These are phyloP conservation scores for Urostyla sp. DNA, from an alignment of 73 alveolate genomes.

Conservation along the genomic window DNA sequence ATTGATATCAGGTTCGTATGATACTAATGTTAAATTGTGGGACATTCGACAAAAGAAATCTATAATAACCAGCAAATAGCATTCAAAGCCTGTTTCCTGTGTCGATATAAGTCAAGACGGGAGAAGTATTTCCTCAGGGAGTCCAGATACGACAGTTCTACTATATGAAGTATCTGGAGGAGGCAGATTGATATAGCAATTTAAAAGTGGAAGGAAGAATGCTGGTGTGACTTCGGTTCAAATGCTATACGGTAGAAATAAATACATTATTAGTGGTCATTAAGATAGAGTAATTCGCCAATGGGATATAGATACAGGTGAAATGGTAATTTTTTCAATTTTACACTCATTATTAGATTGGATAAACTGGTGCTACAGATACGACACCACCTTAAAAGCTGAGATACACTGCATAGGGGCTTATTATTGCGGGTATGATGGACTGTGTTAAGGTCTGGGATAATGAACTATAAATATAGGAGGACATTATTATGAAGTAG, in stretches of 20 bases:
- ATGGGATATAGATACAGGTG: slow-evolving; percentile 64
- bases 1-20: slow-evolving; percentile 63
- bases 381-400: slow-evolving; percentile 61
- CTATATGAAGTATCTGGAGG: slow-evolving; percentile 71
- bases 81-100: slow-evolving; percentile 63
- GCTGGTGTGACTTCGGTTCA: slow-evolving; percentile 64
- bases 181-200: too few species aligned
- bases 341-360: slow-evolving; percentile 3
- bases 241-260: slow-evolving; percentile 56
- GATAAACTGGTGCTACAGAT: slow-evolving; percentile 52
- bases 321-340: not conserved
- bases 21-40: slow-evolving; percentile 73
- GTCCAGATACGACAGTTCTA: slow-evolving; percentile 69
- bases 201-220: not conserved
- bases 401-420: slow-evolving; percentile 55
- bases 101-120: slow-evolving; percentile 72
- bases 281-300: slow-evolving; percentile 62
- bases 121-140: slow-evolving; percentile 58
- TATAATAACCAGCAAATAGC: slow-evolving; percentile 66
- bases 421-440: slow-evolving; percentile 53
- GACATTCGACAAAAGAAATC: slow-evolving; percentile 61
- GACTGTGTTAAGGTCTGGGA: slow-evolving; percentile 73
- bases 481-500: slow-evolving; percentile 72
- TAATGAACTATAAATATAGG: slow-evolving; percentile 6
- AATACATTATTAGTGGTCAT: slow-evolving; percentile 51